Evolutionary conservation across 139 green algal genomes (phyloP), one percentile per base, ranked within the genome.

Genomic region (Astrephomene gubernaculifera): DNA sequence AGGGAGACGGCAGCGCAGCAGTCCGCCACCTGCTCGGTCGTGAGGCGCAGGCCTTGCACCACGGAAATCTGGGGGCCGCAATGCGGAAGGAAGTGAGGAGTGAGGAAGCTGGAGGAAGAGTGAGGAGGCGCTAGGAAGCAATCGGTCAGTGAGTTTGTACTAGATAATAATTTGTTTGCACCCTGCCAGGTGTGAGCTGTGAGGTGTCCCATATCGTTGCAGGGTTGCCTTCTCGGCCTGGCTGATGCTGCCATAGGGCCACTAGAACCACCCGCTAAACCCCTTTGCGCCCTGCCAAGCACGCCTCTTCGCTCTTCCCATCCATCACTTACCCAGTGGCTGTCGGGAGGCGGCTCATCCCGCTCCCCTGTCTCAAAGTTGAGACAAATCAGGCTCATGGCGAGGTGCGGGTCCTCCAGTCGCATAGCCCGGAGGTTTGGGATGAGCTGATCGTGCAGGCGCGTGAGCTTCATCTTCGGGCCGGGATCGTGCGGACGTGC

Each of bases 291-390:
- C 27, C 14, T 22, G 6, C 6, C 57, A 65, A 65, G 33, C 31
- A 19, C 27, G 21, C 21, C 57, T 33, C 57, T 67, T 67, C 21
- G 31, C 21, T 19, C 57, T 9, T 29, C 12, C 49, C 49, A 12
- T 57, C 12, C 49, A 29, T 41, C 63, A 10, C n/a, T 81, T 39
- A 69, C 53, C 35, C 73, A 69, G 36, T 44, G 71, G 74, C 38
- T 71, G 0, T 82, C 74, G 0, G 73, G 35, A 5, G 54, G 54
- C 74, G 54, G 54, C 36, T 41, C 54, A 5, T 43, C 54, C 25
- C 74, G 74, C 29, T 38, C 36, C 14, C 74, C 74, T 0, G 74
- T 82, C 57, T 82, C 74, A 12, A 82, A 14, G 39, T 82, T 82
- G 36, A 71, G 4, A 27, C 41, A 10, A 36, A 71, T n/a, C 8